Evolutionary conservation across 2,329 filamentous ascomycete species (phyloP), one percentile per base, ranked within the genome.

Genomic region (Colletotrichum trifolii): DNA sequence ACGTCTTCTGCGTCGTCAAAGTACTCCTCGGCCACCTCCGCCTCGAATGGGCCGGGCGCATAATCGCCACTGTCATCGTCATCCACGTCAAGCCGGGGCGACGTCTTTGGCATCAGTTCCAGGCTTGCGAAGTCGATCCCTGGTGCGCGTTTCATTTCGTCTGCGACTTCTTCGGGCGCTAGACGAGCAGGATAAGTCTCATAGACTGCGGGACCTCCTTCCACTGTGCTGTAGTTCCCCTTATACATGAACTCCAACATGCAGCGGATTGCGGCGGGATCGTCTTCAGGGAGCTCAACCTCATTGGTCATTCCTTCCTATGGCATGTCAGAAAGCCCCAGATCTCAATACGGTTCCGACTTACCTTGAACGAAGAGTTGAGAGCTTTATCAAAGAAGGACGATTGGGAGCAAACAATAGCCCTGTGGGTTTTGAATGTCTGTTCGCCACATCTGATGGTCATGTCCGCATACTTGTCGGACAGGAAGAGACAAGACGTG

Each of bases 391-490:
- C 71, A 54, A 42, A 43, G 39, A 79, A 79, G 17, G 69, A 35
- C 1, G 75, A 80, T 53, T 77, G 74, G 0, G 73, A 49, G 60
- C 77, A 79, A 6, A 80, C 68, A 13, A 80, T 69, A 34, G 72
- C 69, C 0, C 74, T 71, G 40, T 80, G 78, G 0, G 72, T 72
- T 8, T 71, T 72, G 66, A 79, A 79, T 3, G 70, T 64, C 0
- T 64, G 66, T 2, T 64, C 70, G 0, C 66, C 64, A 59, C 77
- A 80, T 7, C 40, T 55, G 25, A 80, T 72, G 0, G 60, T 70
- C 46, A 80, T 70, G 50, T 80, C 78, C 1, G 76, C 71, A 54
- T 71, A 76, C 33, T 73, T 72, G 5, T 67, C 65, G 12, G 25
- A 35, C 4, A 45, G 13, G 12, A 55, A 17, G 13, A 55, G 38